Percentiles rank a stretch among this genome's conserved stretches.
phyloP scores from a whole-genome alignment of 768 basidiomycete genomes.

The Collybiopsis luxurians region DNA sequence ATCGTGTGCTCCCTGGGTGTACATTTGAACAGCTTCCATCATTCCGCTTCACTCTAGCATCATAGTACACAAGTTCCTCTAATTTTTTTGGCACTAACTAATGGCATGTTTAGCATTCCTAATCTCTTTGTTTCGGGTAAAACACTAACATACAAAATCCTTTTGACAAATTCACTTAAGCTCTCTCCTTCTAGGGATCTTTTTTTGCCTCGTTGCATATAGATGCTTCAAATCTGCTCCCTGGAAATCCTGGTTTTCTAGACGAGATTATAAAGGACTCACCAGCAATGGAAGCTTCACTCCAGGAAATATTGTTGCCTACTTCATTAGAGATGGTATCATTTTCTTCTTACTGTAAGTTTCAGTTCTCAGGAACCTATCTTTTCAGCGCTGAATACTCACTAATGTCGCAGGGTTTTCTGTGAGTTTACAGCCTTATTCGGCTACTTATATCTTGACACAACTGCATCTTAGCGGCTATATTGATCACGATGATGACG shows the following conservation, averaged over 20 bases:
- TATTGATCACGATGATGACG: neutral
- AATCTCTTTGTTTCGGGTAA: neutral
- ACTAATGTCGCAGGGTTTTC: neutral
- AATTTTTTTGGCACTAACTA: neutral
- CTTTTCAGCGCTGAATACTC: no score
- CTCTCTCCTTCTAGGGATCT: neutral
- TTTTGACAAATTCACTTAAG: neutral
- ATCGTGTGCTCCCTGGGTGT: neutral
- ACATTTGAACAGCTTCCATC: neutral
- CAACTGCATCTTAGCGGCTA: neutral
- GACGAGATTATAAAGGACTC: no score
- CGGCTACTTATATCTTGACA: neutral
- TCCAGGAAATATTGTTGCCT: neutral
- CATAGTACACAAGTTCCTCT: neutral
- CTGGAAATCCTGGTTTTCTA: neutral
- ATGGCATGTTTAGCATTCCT: neutral
- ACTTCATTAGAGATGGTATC: neutral
- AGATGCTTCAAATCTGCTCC: neutral
- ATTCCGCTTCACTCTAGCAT: neutral
- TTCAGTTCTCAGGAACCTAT: no score
- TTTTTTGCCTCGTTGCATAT: neutral
- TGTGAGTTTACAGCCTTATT: neutral
- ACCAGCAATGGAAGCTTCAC: neutral
- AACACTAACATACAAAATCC: neutral
- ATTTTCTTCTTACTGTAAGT: neutral